Evolutionary conservation across 768 basidiomycete species (phyloP).

Genomic region (Inosperma sp.): DNA sequence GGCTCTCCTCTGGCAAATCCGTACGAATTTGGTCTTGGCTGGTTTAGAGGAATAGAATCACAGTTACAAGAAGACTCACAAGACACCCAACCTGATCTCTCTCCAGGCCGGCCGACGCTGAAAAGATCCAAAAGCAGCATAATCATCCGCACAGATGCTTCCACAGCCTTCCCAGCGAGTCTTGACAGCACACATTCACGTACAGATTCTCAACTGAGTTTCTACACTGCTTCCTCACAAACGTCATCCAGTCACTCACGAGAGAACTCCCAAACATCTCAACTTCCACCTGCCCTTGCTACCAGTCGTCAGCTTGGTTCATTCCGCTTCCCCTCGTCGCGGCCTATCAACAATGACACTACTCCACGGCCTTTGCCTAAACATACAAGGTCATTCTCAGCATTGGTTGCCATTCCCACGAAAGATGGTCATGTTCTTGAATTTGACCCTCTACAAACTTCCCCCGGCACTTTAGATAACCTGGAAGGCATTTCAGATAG

Average conservation of each 20-base stretch:
- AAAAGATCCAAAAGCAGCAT: slow-evolving; percentile 57
- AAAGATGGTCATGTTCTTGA: slow-evolving; percentile 77
- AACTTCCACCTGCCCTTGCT: slow-evolving; percentile 16
- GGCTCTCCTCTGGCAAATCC: slow-evolving; percentile 82
- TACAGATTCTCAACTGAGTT: slow-evolving; percentile 48
- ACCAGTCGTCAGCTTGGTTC: slow-evolving; percentile 17
- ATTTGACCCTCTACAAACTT: slow-evolving; percentile 77
- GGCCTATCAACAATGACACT: slow-evolving; percentile 24
- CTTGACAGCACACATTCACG: slow-evolving; percentile 39
- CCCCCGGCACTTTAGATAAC: slow-evolving; percentile 66
- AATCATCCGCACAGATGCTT: slow-evolving; percentile 56
- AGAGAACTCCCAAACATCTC: slow-evolving; percentile 33
- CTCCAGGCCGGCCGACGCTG: slow-evolving; percentile 28
- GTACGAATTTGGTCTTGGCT: slow-evolving; percentile 58
- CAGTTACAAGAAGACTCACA: slow-evolving; percentile 34
- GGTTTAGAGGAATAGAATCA: slow-evolving; percentile 46
- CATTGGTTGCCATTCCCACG: slow-evolving; percentile 72
- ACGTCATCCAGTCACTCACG: slow-evolving; percentile 41
- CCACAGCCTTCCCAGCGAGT: slow-evolving; percentile 32
- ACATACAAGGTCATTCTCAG: slow-evolving; percentile 42
- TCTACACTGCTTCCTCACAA: slow-evolving; percentile 38
- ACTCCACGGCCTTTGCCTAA: slow-evolving; percentile 35
- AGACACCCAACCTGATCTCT: slow-evolving; percentile 23
- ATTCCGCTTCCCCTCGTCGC: slow-evolving; percentile 28
- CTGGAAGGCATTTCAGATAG: slow-evolving; percentile 75